These are phyloP conservation scores for Rhizodiscina lignyota DNA, from an alignment of 495 filamentous ascomycete species.

Conservation along the genomic window DNA sequence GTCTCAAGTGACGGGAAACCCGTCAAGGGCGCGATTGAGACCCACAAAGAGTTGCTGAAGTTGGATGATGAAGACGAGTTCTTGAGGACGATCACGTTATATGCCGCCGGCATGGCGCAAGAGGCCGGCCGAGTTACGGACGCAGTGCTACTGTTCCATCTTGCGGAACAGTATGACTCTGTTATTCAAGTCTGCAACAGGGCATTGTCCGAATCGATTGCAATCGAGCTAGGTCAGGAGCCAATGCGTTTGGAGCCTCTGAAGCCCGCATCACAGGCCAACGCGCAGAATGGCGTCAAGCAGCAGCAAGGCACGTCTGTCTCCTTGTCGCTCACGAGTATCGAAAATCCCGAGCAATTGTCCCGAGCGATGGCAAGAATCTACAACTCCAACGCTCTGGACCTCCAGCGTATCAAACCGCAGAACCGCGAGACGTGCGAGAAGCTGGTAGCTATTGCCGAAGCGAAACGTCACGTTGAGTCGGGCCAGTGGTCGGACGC, in stretches of 20 bases:
- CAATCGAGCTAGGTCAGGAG: constrained; percentile 63
- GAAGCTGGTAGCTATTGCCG: constrained; percentile 59
- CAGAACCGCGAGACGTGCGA: constrained; percentile 53
- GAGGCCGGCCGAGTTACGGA: constrained; percentile 86
- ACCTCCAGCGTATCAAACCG: constrained; percentile 46
- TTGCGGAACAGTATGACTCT: constrained; percentile 85
- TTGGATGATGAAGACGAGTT: constrained; percentile 67
- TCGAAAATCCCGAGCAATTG: constrained; percentile 70
- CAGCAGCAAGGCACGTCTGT: constrained; percentile 25
- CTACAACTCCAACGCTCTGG: constrained; percentile 62
- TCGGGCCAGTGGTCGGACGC: constrained; percentile 55
- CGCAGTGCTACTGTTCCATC: constrained; percentile 83
- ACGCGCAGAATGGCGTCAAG: constrained; percentile 9
- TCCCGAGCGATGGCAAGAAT: constrained; percentile 64
- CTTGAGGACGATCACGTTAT: constrained; percentile 67
- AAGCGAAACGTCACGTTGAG: constrained; percentile 57
- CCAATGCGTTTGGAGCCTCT: constrained; percentile 59
- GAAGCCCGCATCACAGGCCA: constrained; percentile 32
- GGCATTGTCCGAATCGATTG: constrained; percentile 73
- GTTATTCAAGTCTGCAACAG: constrained; percentile 80
- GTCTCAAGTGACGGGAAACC: constrained; percentile 66
- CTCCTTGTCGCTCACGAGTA: constrained; percentile 65
- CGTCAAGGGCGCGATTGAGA: constrained; percentile 73
- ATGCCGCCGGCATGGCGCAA: constrained; percentile 80
- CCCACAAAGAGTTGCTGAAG: constrained; percentile 70